Evolutionary conservation across 371 early-diverging fungal genomes (phyloP).

Genomic region (Mortierella sp.): DNA sequence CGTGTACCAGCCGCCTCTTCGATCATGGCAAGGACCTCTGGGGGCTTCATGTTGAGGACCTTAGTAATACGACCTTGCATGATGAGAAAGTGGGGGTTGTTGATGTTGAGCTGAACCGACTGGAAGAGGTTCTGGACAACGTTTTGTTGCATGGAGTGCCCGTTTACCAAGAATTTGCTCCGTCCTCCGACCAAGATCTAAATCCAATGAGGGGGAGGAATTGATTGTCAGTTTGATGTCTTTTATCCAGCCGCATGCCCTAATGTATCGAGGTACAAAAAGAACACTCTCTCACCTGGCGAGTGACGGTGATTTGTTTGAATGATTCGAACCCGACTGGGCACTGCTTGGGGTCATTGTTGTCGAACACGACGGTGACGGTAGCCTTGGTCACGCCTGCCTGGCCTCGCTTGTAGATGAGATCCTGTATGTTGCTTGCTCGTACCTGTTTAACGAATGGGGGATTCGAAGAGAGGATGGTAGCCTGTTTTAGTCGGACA

Average conservation of each 20-base stretch:
- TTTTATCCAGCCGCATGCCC: not conserved
- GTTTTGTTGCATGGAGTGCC: slow-evolving; percentile 92
- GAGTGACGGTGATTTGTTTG: slow-evolving; percentile 92
- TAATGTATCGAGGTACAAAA: too few relatives aligned
- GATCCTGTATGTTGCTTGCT: slow-evolving; percentile 94
- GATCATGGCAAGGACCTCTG: slow-evolving; percentile 96
- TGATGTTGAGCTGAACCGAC: slow-evolving; percentile 97
- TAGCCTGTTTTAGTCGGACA: too few relatives aligned
- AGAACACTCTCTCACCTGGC: slow-evolving; percentile 78
- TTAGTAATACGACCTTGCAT: slow-evolving; percentile 99
- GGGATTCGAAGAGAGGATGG: not conserved
- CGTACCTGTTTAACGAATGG: slow-evolving; percentile 78
- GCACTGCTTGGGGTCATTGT: slow-evolving; percentile 85
- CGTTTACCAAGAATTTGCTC: slow-evolving; percentile 98
- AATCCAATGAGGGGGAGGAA: not conserved
- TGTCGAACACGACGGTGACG: slow-evolving; percentile 97
- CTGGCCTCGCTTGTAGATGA: slow-evolving; percentile 98
- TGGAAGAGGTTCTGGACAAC: slow-evolving; percentile 94
- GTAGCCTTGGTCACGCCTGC: slow-evolving; percentile 98
- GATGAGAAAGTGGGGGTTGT: slow-evolving; percentile 98
- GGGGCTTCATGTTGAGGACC: slow-evolving; percentile 99
- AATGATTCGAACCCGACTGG: slow-evolving; percentile 94
- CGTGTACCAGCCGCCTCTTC: slow-evolving; percentile 99
- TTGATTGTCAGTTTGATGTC: not conserved
- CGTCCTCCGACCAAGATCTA: slow-evolving; percentile 92